Conservation (phyloP, 768 basidiomycete species). For the Agaricus subrufescens region DNA sequence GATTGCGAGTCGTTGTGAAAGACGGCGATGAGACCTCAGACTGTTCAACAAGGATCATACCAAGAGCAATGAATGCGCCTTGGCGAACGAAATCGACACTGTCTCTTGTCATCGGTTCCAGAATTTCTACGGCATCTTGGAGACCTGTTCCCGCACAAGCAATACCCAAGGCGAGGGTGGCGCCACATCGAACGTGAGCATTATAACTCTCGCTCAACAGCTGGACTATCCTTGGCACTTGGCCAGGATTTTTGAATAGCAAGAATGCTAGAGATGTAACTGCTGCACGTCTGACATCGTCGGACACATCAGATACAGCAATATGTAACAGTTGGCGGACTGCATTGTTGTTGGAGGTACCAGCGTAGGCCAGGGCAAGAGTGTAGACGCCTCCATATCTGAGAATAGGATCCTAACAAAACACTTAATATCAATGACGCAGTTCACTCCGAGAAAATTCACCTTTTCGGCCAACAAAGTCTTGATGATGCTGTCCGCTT, state of each 20-base stretch:
- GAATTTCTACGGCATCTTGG: slow-evolving; percentile 91
- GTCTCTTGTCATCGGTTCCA: slow-evolving; percentile 98
- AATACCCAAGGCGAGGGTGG: slow-evolving; percentile 93
- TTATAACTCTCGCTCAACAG: slow-evolving; percentile 97
- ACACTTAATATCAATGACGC: slow-evolving; percentile 6
- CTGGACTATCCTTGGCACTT: slow-evolving; percentile 96
- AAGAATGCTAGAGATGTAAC: slow-evolving; percentile 95
- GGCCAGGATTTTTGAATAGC: slow-evolving; percentile 93
- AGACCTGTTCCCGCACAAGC: slow-evolving; percentile 97
- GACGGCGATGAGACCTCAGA: slow-evolving; percentile 88
- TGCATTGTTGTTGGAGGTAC: slow-evolving; percentile 91
- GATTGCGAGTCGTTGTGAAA: slow-evolving; percentile 71
- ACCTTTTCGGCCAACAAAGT: slow-evolving; percentile 85
- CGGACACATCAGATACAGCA: slow-evolving; percentile 96
- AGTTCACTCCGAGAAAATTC: slow-evolving; percentile 5
- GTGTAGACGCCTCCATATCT: slow-evolving; percentile 98
- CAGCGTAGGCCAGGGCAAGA: slow-evolving; percentile 92
- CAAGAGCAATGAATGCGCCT: slow-evolving; percentile 91
- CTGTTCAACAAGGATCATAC: slow-evolving; percentile 96
- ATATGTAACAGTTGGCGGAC: slow-evolving; percentile 90
- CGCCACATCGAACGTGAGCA: slow-evolving; percentile 96
- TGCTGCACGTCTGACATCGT: slow-evolving; percentile 95
- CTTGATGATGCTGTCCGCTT: slow-evolving; percentile 82
- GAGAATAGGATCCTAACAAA: slow-evolving; percentile 82
- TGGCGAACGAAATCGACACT: slow-evolving; percentile 98